Base-by-base conservation (phyloP, 352 stramenopile species). In the Aphanomyces astaci region DNA sequence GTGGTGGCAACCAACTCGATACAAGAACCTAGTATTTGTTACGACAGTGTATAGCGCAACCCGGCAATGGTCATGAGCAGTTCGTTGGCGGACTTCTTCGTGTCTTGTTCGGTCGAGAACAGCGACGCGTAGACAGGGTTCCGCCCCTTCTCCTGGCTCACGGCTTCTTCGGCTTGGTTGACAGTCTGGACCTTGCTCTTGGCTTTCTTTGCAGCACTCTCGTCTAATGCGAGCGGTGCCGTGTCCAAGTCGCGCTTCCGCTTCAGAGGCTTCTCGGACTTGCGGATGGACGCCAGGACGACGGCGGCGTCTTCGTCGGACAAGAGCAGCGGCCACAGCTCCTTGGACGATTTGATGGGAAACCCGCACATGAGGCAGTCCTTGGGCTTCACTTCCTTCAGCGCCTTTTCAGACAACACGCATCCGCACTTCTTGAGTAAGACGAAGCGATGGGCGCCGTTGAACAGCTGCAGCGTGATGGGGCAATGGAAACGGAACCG, bases 381-480 rank as follows among this genome's bases (percentile, higher is more conserved):
- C 5, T 71, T 76, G 3, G 79, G 80, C 24, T 82, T 75, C 36
- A 97, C 84, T 53, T 95, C 86, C 64, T 92, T 92, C 32, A 95
- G 67, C 49, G 89, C 84, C 30, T 87, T 87, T 64, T 96, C 90
- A 30, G 87, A 94, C 7, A 97, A 65, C 33, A 97, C 88, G 64
- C 87, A 96, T 31, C 90, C 90, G 48, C 89, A 97, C 57, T 71
- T 75, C 25, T 82, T 79, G 10, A 94, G 55, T 49, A 95, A 76
- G 45, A 92, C 75, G 65, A 97, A 97, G 0, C 87, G 82, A 59
- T 94, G 78, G 46, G 87, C 87, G 70, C 89, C 90, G 49, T 89
- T 96, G 67, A 97, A 90, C 71, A 94, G 84, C 49, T 82, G 63
- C 73, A 90, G 79, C n/a, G 87, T 96, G 19, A 97, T 75, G 28